Evolutionary conservation across 805 yeast species (phyloP).

Genomic region (Kuraishia piskuri): DNA sequence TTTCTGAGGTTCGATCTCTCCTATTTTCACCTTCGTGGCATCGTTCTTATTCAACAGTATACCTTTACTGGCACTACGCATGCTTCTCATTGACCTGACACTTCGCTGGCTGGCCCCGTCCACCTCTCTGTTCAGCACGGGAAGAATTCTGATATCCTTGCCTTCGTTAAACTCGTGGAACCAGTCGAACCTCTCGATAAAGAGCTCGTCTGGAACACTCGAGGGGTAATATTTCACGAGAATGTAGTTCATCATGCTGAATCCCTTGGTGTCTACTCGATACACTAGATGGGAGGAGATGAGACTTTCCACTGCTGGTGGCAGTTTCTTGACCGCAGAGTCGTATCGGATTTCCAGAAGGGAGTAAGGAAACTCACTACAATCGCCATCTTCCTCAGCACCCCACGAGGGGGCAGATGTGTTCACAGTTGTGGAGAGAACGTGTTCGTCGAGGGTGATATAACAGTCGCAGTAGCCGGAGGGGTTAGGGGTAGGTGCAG

Average conservation of each 20-base stretch:
- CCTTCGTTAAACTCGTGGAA: slow-evolving; percentile 13
- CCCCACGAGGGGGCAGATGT: background rate
- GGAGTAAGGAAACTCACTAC: slow-evolving; percentile 34
- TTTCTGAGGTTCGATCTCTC: slow-evolving; percentile 5
- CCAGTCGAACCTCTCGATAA: slow-evolving; percentile 22
- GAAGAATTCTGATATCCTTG: slow-evolving; percentile 36
- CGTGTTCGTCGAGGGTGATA: slow-evolving; percentile 21
- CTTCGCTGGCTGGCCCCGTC: background rate
- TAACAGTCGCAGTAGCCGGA: slow-evolving; percentile 10
- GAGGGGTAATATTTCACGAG: slow-evolving; percentile 15
- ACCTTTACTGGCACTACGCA: slow-evolving; percentile 9
- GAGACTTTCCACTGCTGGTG: slow-evolving; percentile 28
- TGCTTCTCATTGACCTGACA: background rate
- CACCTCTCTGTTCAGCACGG: slow-evolving; percentile 14
- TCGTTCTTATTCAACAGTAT: slow-evolving; percentile 23
- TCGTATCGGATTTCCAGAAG: slow-evolving; percentile 40
- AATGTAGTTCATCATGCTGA: slow-evolving; percentile 23
- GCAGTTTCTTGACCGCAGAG: slow-evolving; percentile 21
- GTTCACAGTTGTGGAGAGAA: slow-evolving; percentile 5
- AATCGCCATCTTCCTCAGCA: slow-evolving; percentile 1
- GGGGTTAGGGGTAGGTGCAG: background rate
- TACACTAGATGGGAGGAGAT: slow-evolving; percentile 39
- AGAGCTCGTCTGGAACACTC: slow-evolving; percentile 12
- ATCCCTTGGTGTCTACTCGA: slow-evolving; percentile 29
- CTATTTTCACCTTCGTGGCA: slow-evolving; percentile 6